Percentiles rank a stretch among this genome's conserved stretches.
These are phyloP conservation scores for Eucalyptus curtisii DNA, from an alignment of 345 rosid species.

Conservation along the genomic window DNA sequence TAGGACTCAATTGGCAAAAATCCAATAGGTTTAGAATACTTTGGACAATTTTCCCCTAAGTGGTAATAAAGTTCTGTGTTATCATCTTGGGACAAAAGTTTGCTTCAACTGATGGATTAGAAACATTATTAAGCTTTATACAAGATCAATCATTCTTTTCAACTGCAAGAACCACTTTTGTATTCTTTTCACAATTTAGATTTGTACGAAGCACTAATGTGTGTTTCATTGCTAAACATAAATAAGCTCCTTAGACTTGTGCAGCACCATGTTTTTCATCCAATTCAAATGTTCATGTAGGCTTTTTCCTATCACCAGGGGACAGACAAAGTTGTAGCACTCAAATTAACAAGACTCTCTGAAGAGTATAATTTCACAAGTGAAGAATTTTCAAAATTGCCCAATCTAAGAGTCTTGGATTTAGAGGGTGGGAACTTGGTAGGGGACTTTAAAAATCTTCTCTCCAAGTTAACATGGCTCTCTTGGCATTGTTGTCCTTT, in stretches of 20 bases:
- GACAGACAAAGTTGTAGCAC: neutral
- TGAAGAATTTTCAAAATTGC: neutral
- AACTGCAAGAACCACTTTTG: too few relatives aligned
- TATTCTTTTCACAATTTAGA: too few relatives aligned
- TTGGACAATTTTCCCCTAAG: neutral
- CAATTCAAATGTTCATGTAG: neutral
- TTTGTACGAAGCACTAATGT: too few relatives aligned
- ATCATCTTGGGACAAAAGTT: too few relatives aligned
- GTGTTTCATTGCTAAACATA: neutral
- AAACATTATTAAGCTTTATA: neutral
- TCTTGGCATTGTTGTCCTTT: neutral
- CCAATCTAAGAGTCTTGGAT: neutral
- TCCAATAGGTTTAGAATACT: too few relatives aligned
- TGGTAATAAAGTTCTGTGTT: too few relatives aligned
- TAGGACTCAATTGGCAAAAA: too few relatives aligned
- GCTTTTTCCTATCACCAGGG: neutral
- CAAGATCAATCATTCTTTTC: too few relatives aligned
- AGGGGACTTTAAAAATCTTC: neutral
- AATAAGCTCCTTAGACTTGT: neutral
- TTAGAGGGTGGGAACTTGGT: neutral
- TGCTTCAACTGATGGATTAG: neutral
- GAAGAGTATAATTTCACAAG: neutral
- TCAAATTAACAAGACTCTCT: neutral
- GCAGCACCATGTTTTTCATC: neutral
- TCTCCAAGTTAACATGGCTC: neutral